Evolutionary conservation across 192 early-diverging fungal genomes (phyloP), one percentile per base, ranked within the genome.

Genomic region (Backusella psychrophila): DNA sequence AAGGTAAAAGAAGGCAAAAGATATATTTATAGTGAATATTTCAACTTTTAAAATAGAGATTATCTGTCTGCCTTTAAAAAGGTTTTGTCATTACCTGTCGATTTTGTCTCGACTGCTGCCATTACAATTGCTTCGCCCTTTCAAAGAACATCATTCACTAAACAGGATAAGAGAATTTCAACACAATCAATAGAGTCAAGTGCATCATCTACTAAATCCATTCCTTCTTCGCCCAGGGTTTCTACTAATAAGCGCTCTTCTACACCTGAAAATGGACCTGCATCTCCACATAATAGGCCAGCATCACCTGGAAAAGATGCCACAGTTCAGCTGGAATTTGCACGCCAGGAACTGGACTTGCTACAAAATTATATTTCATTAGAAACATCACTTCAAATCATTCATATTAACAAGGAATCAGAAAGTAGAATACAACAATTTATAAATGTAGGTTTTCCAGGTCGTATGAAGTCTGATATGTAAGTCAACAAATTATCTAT

Each of bases 371-470:
- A 93, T 39, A 77, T 96, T 8, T 92, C 90, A 63, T 75, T 99
- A 53, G 96, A 97, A 76, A 79, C 95, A 77, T 93, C 91, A 19
- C 79, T 99, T 41, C 91, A 94, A 75, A 82, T 99, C 87, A 92
- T 98, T 78, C 92, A 97, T 81, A 75, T 90, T 21, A 96, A 98
- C 80, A 95, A 97, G 74, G 95, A 96, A 66, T 83, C 93, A 2
- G 75, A 91, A 53, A 80, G 79, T 33, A 86, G 93, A 17, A 73
- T 93, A 66, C 82, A 88, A 1, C 82, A 85, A 8, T 94, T 94
- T 39, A 79, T 77, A 26, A 33, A 75, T 85, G 77, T 88, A 8
- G 85, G 85, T 19, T 89, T 91, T 21, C 90, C 91, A 34, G 86
- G 90, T 80, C 84, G 87, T 7, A 83, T 90, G 75, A 83, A 88